Evolutionary conservation across 768 basidiomycete genomes (phyloP), one percentile per base, ranked within the genome.

Genomic region (Tremella mesenterica): DNA sequence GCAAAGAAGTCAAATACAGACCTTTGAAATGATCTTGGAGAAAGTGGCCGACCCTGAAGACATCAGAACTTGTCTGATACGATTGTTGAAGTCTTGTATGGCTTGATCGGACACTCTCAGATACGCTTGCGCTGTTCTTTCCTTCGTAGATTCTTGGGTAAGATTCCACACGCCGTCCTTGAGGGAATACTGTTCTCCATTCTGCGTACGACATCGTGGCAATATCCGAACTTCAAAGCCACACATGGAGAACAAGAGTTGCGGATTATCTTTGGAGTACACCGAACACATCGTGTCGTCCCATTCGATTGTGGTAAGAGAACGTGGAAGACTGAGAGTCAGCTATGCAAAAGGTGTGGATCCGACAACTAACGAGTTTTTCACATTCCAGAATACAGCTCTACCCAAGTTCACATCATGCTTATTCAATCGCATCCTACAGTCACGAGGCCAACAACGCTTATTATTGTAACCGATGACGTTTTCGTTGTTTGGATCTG

Each of bases 341-440:
- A n/a, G n/a, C n/a, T n/a, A n/a, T n/a, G n/a, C n/a, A n/a, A n/a
- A n/a, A n/a, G n/a, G n/a, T n/a, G n/a, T n/a, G n/a, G n/a, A n/a
- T n/a, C n/a, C n/a, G n/a, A n/a, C n/a, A n/a, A n/a, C n/a, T n/a
- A n/a, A n/a, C n/a, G 88, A 88, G 74, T 96, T 91, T 76, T 96
- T 95, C 73, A 97, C 88, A 69, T 99, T 97, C 95, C 93, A 99
- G 76, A 95, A 97, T 8, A 96, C 95, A 1, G 95, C 95, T 57
- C 95, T 82, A 20, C 93, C 95, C 41, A 99, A 79, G 74, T 99
- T 97, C 75, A 97, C 95, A 70, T 99, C 95, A 74, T 99, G 95
- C 75, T 99, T 99, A 79, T 95, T 93, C 53, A 99, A 79, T 29
- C 95, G 80, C 95, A 99, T 99, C 54, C 95, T 85, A 73, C 95